These are phyloP conservation scores for Eruca vesicaria DNA, from an alignment of 441 rosid species.

Conservation along the genomic window DNA sequence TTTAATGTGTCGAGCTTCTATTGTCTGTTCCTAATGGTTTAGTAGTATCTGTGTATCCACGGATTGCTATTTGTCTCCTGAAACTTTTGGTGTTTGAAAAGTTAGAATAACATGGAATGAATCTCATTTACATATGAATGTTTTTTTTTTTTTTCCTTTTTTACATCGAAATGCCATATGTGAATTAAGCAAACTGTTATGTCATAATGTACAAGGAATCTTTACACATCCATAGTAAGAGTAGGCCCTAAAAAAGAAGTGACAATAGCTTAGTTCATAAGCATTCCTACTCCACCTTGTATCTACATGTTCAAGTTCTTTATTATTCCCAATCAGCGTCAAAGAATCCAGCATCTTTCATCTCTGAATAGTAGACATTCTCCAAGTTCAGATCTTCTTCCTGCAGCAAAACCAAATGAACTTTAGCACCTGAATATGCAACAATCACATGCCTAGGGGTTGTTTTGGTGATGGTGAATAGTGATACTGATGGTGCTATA, in stretches of 20 bases:
- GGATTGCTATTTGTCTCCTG: slow-evolving; percentile 1
- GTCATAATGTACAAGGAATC: slow-evolving; percentile 12
- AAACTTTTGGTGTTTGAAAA: not conserved
- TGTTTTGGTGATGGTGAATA: not conserved
- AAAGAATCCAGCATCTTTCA: slow-evolving; percentile 94
- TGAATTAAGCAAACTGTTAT: not conserved
- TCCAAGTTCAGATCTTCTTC: slow-evolving; percentile 86
- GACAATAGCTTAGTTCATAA: not conserved
- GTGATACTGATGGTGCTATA: not conserved
- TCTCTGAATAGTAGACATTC: slow-evolving; percentile 83
- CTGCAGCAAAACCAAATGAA: slow-evolving; percentile 35
- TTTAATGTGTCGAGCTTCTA: not conserved
- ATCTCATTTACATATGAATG: not conserved
- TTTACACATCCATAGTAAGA: not conserved
- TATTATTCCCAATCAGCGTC: slow-evolving; percentile 79
- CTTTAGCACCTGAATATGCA: slow-evolving; percentile 9
- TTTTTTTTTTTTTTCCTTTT: not conserved
- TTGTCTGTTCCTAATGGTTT: slow-evolving; percentile 10
- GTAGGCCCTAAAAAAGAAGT: not conserved
- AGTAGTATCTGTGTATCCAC: slow-evolving; percentile 26
- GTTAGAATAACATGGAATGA: not conserved
- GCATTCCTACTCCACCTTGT: not conserved
- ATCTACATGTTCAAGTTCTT: slow-evolving; percentile 18
- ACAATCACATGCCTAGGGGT: not conserved
- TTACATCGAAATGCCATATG: too few relatives aligned